These are phyloP conservation scores for Guillardia theta DNA, from an alignment of 78 protist species.

Conservation along the genomic window DNA sequence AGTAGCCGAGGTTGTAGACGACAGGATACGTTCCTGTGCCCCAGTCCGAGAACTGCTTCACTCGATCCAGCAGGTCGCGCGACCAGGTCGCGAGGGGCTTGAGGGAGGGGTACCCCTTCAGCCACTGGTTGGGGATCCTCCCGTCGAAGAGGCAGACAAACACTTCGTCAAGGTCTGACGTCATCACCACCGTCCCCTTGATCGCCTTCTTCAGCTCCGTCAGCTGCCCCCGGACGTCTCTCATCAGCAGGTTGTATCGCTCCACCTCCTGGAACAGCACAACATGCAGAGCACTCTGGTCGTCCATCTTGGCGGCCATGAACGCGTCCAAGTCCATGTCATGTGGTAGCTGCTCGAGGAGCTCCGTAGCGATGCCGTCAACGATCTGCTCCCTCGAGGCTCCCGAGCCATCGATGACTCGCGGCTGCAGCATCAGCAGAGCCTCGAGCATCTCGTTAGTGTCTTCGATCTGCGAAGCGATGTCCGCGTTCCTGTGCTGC, in stretches of 20 bases:
- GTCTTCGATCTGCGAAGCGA: slow-evolving; percentile 71
- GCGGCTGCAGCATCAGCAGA: slow-evolving; percentile 77
- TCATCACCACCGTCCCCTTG: slow-evolving; percentile 83
- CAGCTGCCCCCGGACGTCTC: slow-evolving; percentile 44
- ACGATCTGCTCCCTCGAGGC: slow-evolving; percentile 27
- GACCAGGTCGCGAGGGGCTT: slow-evolving; percentile 84
- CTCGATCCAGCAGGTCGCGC: slow-evolving; percentile 69
- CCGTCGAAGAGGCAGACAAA: slow-evolving; percentile 44
- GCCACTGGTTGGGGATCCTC: slow-evolving; percentile 77
- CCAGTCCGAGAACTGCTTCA: slow-evolving; percentile 69
- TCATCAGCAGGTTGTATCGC: slow-evolving; percentile 77
- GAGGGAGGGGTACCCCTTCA: slow-evolving; percentile 69
- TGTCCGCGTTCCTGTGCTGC: slow-evolving; percentile 90
- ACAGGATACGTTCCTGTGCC: background rate
- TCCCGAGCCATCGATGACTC: background rate
- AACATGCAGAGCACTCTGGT: slow-evolving; percentile 56
- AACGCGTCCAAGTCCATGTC: slow-evolving; percentile 30
- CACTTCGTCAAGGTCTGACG: slow-evolving; percentile 74
- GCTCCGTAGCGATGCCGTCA: slow-evolving; percentile 27
- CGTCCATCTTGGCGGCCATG: slow-evolving; percentile 26
- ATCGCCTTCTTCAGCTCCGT: slow-evolving; percentile 65
- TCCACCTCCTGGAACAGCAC: slow-evolving; percentile 80
- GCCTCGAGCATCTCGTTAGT: slow-evolving; percentile 63
- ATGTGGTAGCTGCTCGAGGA: slow-evolving; percentile 43
- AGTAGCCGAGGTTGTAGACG: slow-evolving; percentile 84